Conservation (phyloP, 2,329 filamentous ascomycete genomes). For the Diaporthe helianthi region DNA sequence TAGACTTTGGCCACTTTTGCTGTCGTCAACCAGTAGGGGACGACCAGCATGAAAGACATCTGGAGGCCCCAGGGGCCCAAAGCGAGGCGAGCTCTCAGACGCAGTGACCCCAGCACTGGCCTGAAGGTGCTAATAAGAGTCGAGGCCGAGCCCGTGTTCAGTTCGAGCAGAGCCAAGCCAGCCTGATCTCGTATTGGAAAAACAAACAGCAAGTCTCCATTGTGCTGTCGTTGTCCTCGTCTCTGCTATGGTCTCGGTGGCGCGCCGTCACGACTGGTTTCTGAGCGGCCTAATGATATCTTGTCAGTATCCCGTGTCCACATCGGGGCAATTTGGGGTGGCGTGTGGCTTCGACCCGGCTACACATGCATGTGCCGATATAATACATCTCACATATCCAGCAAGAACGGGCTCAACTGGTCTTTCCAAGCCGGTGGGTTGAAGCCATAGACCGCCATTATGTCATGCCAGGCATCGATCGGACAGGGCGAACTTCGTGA, state of each 20-base stretch:
- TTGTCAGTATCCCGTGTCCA: neutral
- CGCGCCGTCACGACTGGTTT: neutral
- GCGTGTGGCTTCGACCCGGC: neutral
- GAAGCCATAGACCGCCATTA: conserved; percentile 11
- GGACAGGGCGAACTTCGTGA: conserved; percentile 3
- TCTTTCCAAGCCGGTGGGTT: neutral
- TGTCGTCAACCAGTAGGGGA: neutral
- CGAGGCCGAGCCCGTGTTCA: too few species aligned
- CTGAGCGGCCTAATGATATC: neutral
- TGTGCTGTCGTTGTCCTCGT: neutral
- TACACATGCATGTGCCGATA: neutral
- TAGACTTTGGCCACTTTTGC: neutral
- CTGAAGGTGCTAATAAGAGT: neutral
- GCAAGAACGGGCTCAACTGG: neutral
- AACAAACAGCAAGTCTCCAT: neutral
- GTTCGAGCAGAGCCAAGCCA: neutral
- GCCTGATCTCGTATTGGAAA: neutral
- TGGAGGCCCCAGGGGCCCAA: neutral
- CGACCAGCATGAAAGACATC: neutral
- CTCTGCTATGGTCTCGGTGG: neutral
- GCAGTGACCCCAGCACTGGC: neutral
- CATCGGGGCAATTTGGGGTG: neutral
- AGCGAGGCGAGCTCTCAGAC: neutral
- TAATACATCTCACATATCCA: conserved; percentile 1
- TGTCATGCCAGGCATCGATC: conserved; percentile 13